phyloP scores from a whole-genome alignment of 2,329 filamentous ascomycete genomes.

The Diplodia seriata region DNA sequence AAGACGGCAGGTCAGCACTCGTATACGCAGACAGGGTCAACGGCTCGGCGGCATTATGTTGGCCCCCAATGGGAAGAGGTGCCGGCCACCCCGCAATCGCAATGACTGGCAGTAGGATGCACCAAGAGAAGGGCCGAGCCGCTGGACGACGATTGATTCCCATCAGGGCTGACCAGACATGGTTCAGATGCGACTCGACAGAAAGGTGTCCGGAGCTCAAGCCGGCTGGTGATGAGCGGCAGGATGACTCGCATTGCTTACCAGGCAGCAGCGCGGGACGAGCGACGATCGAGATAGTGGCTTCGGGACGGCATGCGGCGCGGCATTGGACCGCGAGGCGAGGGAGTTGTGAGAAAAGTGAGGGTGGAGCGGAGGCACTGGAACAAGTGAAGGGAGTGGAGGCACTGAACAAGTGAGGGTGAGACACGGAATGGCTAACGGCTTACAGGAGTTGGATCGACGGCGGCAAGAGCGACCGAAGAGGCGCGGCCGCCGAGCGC shows the following conservation, averaged over 20 bases:
- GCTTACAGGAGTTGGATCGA: conserved; percentile 31
- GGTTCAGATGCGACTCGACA: background rate
- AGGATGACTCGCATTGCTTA: conserved; percentile 8
- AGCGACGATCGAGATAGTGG: conserved; percentile 16
- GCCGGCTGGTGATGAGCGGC: background rate
- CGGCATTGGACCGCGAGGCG: background rate
- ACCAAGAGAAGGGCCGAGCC: conserved; percentile 24
- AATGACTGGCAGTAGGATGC: conserved; percentile 10
- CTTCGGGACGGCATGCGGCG: background rate
- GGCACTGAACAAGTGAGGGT: background rate
- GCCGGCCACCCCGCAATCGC: conserved; percentile 16
- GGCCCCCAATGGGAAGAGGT: conserved; percentile 20
- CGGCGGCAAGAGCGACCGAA: conserved; percentile 23
- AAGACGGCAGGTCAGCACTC: background rate
- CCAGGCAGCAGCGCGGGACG: background rate
- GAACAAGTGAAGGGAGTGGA: background rate
- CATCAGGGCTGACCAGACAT: conserved; percentile 17
- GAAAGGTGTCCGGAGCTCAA: background rate
- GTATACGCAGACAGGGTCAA: background rate
- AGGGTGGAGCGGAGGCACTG: background rate
- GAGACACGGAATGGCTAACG: conserved; percentile 23
- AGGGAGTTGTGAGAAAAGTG: background rate
- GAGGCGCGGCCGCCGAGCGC: conserved; percentile 11
- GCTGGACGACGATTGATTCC: conserved; percentile 12
- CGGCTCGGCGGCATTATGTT: background rate